Evolutionary conservation across 2,329 filamentous ascomycete species (phyloP), one percentile per base, ranked within the genome.

Genomic region (Trichoderma pleuroti): DNA sequence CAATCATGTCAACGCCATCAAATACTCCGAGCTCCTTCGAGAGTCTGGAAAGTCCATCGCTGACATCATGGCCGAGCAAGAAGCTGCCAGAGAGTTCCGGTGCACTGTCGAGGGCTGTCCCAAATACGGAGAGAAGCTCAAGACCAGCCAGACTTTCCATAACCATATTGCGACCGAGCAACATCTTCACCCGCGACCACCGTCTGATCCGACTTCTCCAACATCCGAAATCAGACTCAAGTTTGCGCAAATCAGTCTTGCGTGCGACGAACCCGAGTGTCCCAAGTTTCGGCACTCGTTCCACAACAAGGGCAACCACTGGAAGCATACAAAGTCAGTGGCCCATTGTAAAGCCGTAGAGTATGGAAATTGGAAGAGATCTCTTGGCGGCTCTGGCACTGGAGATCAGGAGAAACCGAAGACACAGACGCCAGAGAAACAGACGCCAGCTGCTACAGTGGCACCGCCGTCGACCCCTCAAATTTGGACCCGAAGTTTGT

Each of bases 31-130:
- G 6, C 39, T 18, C 0, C 71, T 78, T 0, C 32, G n/a, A 0
- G 61, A 36, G 8, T 54, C 62, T 4, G 21, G 74, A 0, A 42
- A 68, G 0, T 32, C 71, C 0, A 52, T 54, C 0, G 54, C 64
- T 1, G 57, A 62, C 0, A 65, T 78, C 0, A 24, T 46, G 0
- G 54, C 63, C 0, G 76, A 78, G 9, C 74, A 76, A 42, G 69
- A 74, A 9, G 72, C 76, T 0, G 72, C 77, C 0, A 64, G 76
- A 4, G 14, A 30, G 5, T 24, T 73, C 1, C 39, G 61, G 5
- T 78, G 77, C 54, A 75, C 68, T 11, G 64, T 71, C 1, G 36
- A 59, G 0, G n/a, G n/a, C 2, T 78, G 77, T 2, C 3, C 30
- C 0, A n/a, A 42, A 1, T 75, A 68, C 5, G 75, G 71, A 0